Base-by-base conservation (phyloP, 805 yeast genomes). In the Pichia sporocuriosa region DNA sequence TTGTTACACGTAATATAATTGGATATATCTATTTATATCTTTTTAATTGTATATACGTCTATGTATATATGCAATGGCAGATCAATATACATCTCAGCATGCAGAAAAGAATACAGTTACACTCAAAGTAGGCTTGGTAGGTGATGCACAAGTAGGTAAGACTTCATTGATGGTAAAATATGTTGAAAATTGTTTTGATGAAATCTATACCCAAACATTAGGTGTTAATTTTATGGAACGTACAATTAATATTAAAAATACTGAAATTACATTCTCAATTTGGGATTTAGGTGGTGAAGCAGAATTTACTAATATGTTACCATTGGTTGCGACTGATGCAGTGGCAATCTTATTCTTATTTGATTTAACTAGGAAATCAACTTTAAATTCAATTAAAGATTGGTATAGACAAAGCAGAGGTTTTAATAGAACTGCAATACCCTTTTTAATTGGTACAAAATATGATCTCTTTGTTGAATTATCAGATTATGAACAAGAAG, bases 231-330 rank as follows among this genome's bases (percentile, higher is more conserved):
- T 86, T 62, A 81, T 93, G 85, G 96, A 93, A 59, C 82, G 88
- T 53, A 80, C 83, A 45, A 84, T 90, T 23, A 81, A 79, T 45
- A 81, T 90, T 41, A 79, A 88, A 42, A 80, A 84, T 45, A 88
- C 96, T 3, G 87, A 85, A 50, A 85, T 90, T 42, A 82, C 93
- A 28, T 90, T 90, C 58, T 80, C 93, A 19, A 81, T 90, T 25
- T 90, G 96, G 95, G 98, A 90, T 62, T 66, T 90, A 11, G 98
- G 98, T 20, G 98, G 98, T 1, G 95, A 89, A 54, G 75, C 85
- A 39, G 97, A 93, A 61, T 90, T 87, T 63, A 85, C 88, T 41
- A 90, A 90, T 59, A 90, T 90, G 98, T 68, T 93, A 30, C 96
- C 97, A 19, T 68, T 90, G 43, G 96, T 90, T 12, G 82, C 94